Evolutionary conservation across 768 basidiomycete genomes (phyloP), one percentile per base, ranked within the genome.

Genomic region (Calocera cornea): DNA sequence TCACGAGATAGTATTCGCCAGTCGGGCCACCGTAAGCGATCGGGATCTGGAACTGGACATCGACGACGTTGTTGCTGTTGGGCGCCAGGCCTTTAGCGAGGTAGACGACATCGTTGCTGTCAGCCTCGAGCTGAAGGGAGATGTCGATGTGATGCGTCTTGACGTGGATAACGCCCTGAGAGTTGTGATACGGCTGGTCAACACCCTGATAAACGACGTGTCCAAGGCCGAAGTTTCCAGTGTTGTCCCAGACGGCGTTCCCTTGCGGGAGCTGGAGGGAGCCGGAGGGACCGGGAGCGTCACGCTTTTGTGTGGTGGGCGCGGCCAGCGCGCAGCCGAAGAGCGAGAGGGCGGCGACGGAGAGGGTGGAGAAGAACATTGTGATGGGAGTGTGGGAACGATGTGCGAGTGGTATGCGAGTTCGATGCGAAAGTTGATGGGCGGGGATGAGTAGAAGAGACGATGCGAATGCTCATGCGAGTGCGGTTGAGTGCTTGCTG

Each of bases 121-220:
- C 44, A 19, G 44, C 44, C 19, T 12, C 24, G 54, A 60, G 54
- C 54, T 60, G 54, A 10, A 60, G 54, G 54, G 54, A 60, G 27
- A 60, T 12, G 54, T 60, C 54, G 54, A 60, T 60, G 22, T 60
- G 54, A 27, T 60, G 54, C 54, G 54, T 60, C 54, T 60, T 60
- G 24, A 60, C 54, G 54, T 60, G 54, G 14, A 22, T 60, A 10
- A 60, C 54, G 14, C 54, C 54, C 31, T 60, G 54, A 19, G 54
- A 60, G 31, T 60, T 60, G 27, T 27, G 24, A 27, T 60, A 60
- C 10, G 24, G 27, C 31, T 60, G 54, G 54, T 60, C 54, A 27
- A 60, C 54, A 29, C 54, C 54, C 22, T 60, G 54, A 27, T 60
- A 60, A 27, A 60, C 54, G 27, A 60, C 31, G 27, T 60, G 54